A percentile compares a stretch with the other conserved stretches of the same genome.
These are phyloP conservation scores for Gossypium armourianum DNA, from an alignment of 441 rosid species.

Conservation along the genomic window DNA sequence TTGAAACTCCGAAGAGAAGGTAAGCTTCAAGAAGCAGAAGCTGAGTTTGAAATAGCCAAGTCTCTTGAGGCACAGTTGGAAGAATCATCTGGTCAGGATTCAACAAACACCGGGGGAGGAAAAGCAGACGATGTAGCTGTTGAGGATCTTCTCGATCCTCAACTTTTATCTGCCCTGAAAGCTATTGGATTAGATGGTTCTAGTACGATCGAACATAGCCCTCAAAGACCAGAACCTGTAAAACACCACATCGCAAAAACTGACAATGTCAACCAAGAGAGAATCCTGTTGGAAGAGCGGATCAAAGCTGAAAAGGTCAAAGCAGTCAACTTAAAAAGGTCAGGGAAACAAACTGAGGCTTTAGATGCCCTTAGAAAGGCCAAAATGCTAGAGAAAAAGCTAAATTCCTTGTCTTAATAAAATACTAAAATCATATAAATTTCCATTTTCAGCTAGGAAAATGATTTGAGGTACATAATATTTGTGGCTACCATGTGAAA, in stretches of 20 bases:
- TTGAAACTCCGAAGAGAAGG: conserved; percentile 84
- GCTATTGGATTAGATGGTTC: conserved; percentile 57
- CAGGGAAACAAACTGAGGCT: conserved; percentile 87
- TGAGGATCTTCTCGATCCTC: conserved; percentile 89
- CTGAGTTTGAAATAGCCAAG: conserved; percentile 79
- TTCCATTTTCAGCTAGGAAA: neutral
- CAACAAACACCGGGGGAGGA: conserved; percentile 23
- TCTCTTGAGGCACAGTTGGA: conserved; percentile 74
- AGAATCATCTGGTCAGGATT: conserved; percentile 31
- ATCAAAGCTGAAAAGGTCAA: conserved; percentile 68
- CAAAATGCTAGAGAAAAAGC: conserved; percentile 63
- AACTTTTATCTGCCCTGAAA: conserved; percentile 64
- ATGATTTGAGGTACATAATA: neutral
- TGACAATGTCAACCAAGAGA: conserved; percentile 36
- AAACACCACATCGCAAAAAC: conserved; percentile 24
- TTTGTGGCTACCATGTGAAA: neutral
- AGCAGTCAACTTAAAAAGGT: conserved; percentile 64
- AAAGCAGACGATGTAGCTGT: conserved; percentile 37
- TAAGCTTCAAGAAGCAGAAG: conserved; percentile 72
- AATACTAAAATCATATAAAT: conserved; percentile 10
- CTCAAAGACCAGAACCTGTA: conserved; percentile 27
- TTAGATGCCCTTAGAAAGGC: conserved; percentile 75
- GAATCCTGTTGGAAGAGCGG: conserved; percentile 48
- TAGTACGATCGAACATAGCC: conserved; percentile 16
- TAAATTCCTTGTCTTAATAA: conserved; percentile 32